These are phyloP conservation scores for Calophaca sinica DNA, from an alignment of 306 rosid genomes.

Conservation along the genomic window DNA sequence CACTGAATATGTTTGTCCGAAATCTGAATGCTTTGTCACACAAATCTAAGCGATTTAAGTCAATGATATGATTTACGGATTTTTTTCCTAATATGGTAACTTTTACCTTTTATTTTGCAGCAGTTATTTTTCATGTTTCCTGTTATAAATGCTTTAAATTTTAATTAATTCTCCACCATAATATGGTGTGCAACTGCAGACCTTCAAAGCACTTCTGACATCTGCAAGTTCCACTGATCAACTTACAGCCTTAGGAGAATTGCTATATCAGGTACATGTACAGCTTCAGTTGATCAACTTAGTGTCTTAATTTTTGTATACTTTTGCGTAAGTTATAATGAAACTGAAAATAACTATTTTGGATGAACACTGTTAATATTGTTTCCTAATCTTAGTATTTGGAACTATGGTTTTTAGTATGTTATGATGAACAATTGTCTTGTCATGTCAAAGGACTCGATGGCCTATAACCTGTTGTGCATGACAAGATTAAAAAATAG, in stretches of 20 bases:
- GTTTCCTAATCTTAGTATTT: slow-evolving; percentile 27
- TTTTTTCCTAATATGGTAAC: neutral
- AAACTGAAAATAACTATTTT: slow-evolving; percentile 38
- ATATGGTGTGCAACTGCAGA: slow-evolving; percentile 51
- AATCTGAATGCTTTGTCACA: neutral
- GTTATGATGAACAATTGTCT: slow-evolving; percentile 11
- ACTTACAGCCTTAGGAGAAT: slow-evolving; percentile 86
- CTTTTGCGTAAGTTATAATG: neutral
- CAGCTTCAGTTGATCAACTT: slow-evolving; percentile 32
- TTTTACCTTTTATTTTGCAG: slow-evolving; percentile 18
- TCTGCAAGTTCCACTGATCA: slow-evolving; percentile 75
- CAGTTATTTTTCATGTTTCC: slow-evolving; percentile 10
- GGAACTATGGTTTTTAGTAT: neutral
- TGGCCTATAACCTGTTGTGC: neutral
- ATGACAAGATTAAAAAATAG: neutral
- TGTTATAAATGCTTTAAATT: neutral
- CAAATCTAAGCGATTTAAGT: slow-evolving; percentile 4
- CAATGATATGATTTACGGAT: neutral
- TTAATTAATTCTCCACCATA: slow-evolving; percentile 23
- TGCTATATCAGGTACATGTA: slow-evolving; percentile 83
- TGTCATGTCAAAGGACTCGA: slow-evolving; percentile 2
- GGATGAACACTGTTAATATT: slow-evolving; percentile 2
- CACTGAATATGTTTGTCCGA: neutral
- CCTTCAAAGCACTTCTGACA: slow-evolving; percentile 87
- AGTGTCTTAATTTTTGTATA: neutral